Conservation (phyloP, 768 basidiomycete genomes). For the Podaxis sp. region DNA sequence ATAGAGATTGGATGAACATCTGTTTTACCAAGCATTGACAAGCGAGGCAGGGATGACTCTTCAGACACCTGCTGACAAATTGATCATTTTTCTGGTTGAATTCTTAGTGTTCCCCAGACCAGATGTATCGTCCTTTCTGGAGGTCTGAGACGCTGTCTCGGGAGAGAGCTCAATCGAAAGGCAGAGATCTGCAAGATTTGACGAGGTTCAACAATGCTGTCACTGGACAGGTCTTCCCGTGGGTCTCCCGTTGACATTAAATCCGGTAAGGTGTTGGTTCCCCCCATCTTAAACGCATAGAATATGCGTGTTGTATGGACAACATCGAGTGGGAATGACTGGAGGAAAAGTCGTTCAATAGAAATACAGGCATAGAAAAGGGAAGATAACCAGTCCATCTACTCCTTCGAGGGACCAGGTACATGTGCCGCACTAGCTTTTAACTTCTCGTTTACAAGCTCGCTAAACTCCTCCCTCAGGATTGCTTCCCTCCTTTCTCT, state of each 20-base stretch:
- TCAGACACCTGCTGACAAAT: neutral
- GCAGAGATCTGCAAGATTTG: neutral
- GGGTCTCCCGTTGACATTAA: neutral
- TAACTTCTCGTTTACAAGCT: constrained; percentile 75
- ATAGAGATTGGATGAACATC: too few relatives aligned
- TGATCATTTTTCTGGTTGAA: neutral
- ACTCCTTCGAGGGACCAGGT: constrained; percentile 10
- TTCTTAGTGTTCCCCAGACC: neutral
- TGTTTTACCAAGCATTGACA: too few relatives aligned
- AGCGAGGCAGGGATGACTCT: neutral
- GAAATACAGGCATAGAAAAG: neutral
- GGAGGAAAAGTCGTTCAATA: neutral
- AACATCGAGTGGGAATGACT: neutral
- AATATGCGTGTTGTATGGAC: neutral
- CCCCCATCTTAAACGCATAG: too few relatives aligned
- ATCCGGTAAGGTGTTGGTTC: too few relatives aligned
- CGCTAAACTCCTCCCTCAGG: constrained; percentile 86
- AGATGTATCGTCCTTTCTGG: neutral
- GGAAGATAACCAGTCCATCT: neutral
- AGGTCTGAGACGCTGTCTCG: neutral
- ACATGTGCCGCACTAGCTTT: constrained; percentile 36
- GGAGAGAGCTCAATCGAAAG: neutral
- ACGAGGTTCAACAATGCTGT: neutral
- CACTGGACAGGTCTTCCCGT: neutral
- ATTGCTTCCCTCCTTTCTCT: constrained; percentile 87